Conservation (phyloP, 164 flowering plant genomes). For the Vitis rotundifolia region DNA sequence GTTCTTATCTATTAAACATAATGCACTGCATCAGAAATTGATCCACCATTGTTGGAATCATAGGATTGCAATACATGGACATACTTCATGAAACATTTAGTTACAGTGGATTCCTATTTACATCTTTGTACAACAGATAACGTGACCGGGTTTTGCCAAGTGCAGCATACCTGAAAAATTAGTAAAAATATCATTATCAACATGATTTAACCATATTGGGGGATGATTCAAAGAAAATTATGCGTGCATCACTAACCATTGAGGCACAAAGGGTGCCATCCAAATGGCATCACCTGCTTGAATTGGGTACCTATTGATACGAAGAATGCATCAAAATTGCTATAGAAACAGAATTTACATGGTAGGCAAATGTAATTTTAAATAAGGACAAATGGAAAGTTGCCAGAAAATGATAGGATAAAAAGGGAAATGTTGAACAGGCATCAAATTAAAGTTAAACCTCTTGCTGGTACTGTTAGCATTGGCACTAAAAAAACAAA, state of each 20-base stretch:
- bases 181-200: conserved; percentile 1
- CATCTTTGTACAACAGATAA: conserved; percentile 93
- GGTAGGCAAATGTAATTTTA: neutral
- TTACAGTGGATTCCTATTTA: conserved; percentile 79
- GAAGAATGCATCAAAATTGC: neutral
- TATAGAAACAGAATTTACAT: neutral
- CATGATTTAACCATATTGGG: neutral
- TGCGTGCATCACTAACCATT: conserved; percentile 58
- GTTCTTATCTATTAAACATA: no score
- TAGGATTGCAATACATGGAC: neutral
- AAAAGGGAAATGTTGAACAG: neutral
- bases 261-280: conserved; percentile 99
- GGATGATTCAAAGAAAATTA: neutral
- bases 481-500: neutral
- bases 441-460: neutral
- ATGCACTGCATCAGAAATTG: neutral
- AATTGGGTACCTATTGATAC: conserved; percentile 76
- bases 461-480: neutral
- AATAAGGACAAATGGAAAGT: neutral
- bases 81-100: conserved; percentile 2
- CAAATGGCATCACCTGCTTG: conserved; percentile 94
- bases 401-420: neutral
- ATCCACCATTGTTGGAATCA: neutral
- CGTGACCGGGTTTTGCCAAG: conserved; percentile 82
- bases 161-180: conserved; percentile 85